Evolutionary conservation across 305 asterid species (phyloP).

Genomic region (Solanum hybrid): DNA sequence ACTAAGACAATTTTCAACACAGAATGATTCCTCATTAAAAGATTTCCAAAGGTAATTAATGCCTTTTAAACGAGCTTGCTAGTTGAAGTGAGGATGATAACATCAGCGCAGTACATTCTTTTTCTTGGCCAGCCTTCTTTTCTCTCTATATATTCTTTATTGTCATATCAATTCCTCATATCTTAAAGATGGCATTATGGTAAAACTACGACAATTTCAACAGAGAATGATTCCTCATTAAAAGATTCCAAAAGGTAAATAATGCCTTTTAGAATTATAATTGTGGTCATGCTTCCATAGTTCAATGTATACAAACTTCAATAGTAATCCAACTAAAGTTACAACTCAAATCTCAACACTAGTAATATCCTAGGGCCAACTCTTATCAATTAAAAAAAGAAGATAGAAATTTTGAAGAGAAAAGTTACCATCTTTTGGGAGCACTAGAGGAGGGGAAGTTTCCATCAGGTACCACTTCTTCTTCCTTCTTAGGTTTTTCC

Average conservation of each 20-base stretch:
- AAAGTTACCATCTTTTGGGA: conserved; percentile 54
- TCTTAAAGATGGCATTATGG: background rate
- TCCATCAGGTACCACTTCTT: conserved; percentile 34
- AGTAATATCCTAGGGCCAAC: background rate
- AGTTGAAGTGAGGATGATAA: background rate
- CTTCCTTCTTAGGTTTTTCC: conserved; percentile 45
- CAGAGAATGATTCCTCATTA: background rate
- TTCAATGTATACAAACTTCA: background rate
- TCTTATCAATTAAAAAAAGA: background rate
- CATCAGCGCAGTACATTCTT: background rate
- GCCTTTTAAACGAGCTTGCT: background rate
- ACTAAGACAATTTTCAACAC: background rate
- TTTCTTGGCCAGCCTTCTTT: background rate
- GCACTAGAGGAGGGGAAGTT: conserved; percentile 34
- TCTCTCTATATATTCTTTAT: background rate
- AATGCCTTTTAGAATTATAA: background rate
- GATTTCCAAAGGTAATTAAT: background rate
- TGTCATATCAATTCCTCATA: background rate
- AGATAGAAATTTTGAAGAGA: background rate
- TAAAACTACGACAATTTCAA: background rate
- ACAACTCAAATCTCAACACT: background rate
- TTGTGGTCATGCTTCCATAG: background rate
- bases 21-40: background rate
- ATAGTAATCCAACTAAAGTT: background rate
- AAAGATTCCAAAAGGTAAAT: background rate